These are phyloP conservation scores for Chlorella sorokiniana DNA, from an alignment of 139 green algal genomes.

Conservation along the genomic window DNA sequence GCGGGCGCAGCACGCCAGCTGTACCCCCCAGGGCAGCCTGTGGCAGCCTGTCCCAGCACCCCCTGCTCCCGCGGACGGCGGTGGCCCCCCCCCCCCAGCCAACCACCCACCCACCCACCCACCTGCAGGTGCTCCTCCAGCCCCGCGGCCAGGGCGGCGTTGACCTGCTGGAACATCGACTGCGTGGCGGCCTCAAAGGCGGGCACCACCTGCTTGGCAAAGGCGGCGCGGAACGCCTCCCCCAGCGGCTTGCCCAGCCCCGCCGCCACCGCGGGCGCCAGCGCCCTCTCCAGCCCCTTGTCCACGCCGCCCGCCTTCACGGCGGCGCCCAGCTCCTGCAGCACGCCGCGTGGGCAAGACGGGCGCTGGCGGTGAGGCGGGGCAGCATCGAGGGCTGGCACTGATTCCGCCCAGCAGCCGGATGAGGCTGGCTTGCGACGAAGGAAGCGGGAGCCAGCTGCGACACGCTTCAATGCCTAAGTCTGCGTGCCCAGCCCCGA, in stretches of 20 bases:
- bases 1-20: too few species aligned
- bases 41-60: neutral
- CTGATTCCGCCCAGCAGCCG: too few species aligned
- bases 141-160: slow-evolving; percentile 66
- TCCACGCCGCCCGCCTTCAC: slow-evolving; percentile 21
- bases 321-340: slow-evolving; percentile 27
- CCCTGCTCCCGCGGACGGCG: too few species aligned
- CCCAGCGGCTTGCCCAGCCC: slow-evolving; percentile 58
- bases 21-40: too few species aligned
- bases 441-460: too few species aligned
- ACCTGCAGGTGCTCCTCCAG: slow-evolving; percentile 67
- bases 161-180: slow-evolving; percentile 73
- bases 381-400: too few species aligned
- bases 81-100: too few species aligned
- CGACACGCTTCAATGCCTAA: too few species aligned
- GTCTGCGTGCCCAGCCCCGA: too few species aligned
- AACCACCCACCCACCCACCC: neutral
- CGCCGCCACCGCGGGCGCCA: slow-evolving; percentile 48
- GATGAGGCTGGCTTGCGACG: too few species aligned
- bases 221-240: slow-evolving; percentile 56
- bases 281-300: slow-evolving; percentile 41
- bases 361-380: neutral
- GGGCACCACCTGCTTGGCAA: slow-evolving; percentile 68
- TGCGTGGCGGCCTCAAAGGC: slow-evolving; percentile 72
- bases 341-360: neutral